phyloP scores from a whole-genome alignment of 768 basidiomycete species.

The Neoboletus magnificus region DNA sequence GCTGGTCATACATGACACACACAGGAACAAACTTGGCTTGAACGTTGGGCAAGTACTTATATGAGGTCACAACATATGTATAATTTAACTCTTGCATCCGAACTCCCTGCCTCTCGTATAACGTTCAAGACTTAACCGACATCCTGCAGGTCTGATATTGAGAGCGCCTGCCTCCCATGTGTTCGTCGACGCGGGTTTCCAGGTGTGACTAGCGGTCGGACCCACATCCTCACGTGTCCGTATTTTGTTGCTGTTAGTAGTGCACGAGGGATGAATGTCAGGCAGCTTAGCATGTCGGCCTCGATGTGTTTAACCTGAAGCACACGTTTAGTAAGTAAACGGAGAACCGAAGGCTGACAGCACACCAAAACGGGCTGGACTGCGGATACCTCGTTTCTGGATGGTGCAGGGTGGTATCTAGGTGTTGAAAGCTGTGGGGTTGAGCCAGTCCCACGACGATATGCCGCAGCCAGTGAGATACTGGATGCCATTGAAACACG shows the following conservation, averaged over 20 bases:
- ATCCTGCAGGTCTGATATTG: constrained; percentile 31
- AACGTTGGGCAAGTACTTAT: background rate
- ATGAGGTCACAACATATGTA: constrained; percentile 7
- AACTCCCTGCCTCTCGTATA: background rate
- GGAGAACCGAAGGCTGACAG: constrained; percentile 21
- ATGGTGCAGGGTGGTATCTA: constrained; percentile 84
- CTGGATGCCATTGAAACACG: constrained; percentile 78
- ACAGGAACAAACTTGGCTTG: background rate
- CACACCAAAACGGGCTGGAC: constrained; percentile 85
- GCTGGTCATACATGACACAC: background rate
- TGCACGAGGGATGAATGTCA: constrained; percentile 76
- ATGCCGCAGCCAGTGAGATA: constrained; percentile 64
- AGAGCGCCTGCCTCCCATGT: constrained; percentile 29
- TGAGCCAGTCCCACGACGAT: constrained; percentile 57
- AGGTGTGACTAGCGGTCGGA: constrained; percentile 58
- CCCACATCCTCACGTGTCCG: constrained; percentile 83
- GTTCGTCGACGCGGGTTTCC: constrained; percentile 25
- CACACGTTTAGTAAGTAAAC: background rate
- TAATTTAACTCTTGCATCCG: constrained; percentile 11
- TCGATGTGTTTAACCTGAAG: constrained; percentile 77
- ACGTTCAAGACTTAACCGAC: constrained; percentile 13
- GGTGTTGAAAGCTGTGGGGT: constrained; percentile 51
- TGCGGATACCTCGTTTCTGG: constrained; percentile 83
- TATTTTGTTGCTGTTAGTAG: constrained; percentile 76
- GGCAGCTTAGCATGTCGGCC: constrained; percentile 66